Evolutionary conservation across 2,329 filamentous ascomycete genomes (phyloP).

Genomic region (Xylariaceae sp.): DNA sequence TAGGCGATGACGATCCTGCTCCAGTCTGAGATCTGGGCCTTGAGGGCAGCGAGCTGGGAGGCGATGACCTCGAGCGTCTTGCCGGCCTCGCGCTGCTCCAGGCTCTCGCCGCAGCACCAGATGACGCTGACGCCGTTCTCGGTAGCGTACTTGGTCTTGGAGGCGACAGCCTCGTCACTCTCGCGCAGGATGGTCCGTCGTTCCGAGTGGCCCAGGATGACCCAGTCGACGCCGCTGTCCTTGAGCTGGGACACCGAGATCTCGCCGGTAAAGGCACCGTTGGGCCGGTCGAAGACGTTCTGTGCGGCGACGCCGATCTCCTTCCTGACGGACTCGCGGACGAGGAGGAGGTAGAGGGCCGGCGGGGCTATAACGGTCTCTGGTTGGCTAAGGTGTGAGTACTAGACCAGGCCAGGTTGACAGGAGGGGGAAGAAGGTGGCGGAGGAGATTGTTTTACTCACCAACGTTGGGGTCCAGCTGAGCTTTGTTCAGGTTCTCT

Average conservation of each 20-base stretch:
- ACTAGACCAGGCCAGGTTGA: not conserved
- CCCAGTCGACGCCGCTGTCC: conserved; percentile 87
- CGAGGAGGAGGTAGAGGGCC: conserved; percentile 84
- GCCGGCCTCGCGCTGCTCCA: conserved; percentile 85
- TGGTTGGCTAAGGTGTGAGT: conserved; percentile 41
- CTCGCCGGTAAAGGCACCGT: conserved; percentile 96
- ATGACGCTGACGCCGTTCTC: conserved; percentile 89
- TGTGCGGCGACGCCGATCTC: conserved; percentile 88
- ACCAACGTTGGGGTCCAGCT: conserved; percentile 77
- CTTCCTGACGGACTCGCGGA: conserved; percentile 75
- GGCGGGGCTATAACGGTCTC: conserved; percentile 96
- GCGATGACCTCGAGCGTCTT: conserved; percentile 88
- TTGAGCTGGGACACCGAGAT: conserved; percentile 90
- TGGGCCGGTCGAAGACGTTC: conserved; percentile 97
- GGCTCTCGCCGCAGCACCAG: conserved; percentile 94
- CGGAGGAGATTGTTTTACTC: conserved; percentile 42
- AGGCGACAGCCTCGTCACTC: conserved; percentile 80
- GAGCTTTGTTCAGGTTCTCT: conserved; percentile 82
- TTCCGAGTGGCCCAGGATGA: conserved; percentile 93
- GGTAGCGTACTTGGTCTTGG: conserved; percentile 91
- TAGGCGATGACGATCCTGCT: conserved; percentile 94
- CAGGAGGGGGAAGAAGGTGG: conserved; percentile 9
- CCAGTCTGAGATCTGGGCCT: conserved; percentile 81
- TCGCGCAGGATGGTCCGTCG: conserved; percentile 88
- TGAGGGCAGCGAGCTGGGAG: conserved; percentile 80